phyloP scores from a whole-genome alignment of 2,329 filamentous ascomycete species.

The Nigrospora osmanthi region DNA sequence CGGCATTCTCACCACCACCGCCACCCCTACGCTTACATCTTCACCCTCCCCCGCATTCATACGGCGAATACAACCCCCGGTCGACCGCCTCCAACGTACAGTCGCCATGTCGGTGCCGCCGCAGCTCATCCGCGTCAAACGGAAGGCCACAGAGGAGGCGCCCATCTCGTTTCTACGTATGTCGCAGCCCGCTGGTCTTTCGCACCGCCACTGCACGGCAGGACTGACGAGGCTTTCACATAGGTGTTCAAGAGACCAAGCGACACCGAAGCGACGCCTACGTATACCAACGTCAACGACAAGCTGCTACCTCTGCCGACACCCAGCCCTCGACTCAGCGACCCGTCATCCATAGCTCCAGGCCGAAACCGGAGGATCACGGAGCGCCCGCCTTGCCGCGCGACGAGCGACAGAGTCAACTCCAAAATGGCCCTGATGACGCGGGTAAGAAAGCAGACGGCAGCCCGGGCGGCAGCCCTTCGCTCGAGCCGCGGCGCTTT shows the following conservation, averaged over 20 bases:
- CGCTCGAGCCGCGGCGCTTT: slow-evolving; percentile 40
- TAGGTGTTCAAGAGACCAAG: slow-evolving; percentile 48
- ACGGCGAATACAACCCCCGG: not conserved
- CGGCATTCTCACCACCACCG: too few species aligned
- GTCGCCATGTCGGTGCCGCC: slow-evolving; percentile 48
- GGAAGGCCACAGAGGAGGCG: slow-evolving; percentile 45
- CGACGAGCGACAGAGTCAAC: slow-evolving; percentile 7
- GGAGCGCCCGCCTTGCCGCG: slow-evolving; percentile 11
- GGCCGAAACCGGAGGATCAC: slow-evolving; percentile 24
- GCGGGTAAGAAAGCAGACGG: not conserved
- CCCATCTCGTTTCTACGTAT: slow-evolving; percentile 49
- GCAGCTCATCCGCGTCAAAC: slow-evolving; percentile 52
- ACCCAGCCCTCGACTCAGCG: slow-evolving; percentile 11
- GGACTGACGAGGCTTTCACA: not conserved
- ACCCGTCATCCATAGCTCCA: slow-evolving; percentile 42
- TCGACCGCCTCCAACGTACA: not conserved
- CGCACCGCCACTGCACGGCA: not conserved
- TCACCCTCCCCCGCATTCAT: not conserved
- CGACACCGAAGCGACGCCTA: slow-evolving; percentile 43
- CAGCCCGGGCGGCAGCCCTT: slow-evolving; percentile 2
- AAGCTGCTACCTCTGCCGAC: slow-evolving; percentile 17
- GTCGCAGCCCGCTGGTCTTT: slow-evolving; percentile 13
- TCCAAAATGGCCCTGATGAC: slow-evolving; percentile 4
- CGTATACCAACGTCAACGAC: slow-evolving; percentile 46
- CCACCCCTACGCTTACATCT: not conserved